Conservation (phyloP, 2,329 filamentous ascomycete genomes). For the Xylariales sp. region DNA sequence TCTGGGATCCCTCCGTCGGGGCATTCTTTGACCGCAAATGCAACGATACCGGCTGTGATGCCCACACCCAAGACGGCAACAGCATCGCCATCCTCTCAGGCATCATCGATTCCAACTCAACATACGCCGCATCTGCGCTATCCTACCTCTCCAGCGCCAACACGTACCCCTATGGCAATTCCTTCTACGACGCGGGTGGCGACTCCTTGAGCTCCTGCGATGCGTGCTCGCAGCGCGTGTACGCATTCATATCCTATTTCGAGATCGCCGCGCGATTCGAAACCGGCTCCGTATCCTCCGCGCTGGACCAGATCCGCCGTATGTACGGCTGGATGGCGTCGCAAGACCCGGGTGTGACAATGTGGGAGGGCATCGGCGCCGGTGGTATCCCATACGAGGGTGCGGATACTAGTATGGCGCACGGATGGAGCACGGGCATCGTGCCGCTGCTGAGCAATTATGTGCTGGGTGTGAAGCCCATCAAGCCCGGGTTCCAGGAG, state of each 20-base stretch:
- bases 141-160: constrained; percentile 33
- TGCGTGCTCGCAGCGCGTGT: constrained; percentile 40
- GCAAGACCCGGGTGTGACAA: constrained; percentile 41
- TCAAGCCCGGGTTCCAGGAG: constrained; percentile 36
- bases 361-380: constrained; percentile 47
- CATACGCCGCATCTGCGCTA: constrained; percentile 29
- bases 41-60: constrained; percentile 21
- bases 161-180: constrained; percentile 40
- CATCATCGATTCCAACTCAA: constrained; percentile 23
- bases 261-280: constrained; percentile 46
- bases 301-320: constrained; percentile 39
- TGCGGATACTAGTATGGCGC: constrained; percentile 43
- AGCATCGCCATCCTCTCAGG: constrained; percentile 39
- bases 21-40: constrained; percentile 42
- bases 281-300: constrained; percentile 27
- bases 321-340: constrained; percentile 46
- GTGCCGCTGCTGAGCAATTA: constrained; percentile 41
- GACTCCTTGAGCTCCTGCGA: constrained; percentile 20
- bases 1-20: constrained; percentile 37
- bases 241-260: constrained; percentile 49
- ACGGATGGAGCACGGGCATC: constrained; percentile 48
- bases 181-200: constrained; percentile 45
- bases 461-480: constrained; percentile 42
- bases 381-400: constrained; percentile 39
- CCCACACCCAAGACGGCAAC: constrained; percentile 49